phyloP scores from a whole-genome alignment of 148 eudicot genomes.

The Oxyria digyna region DNA sequence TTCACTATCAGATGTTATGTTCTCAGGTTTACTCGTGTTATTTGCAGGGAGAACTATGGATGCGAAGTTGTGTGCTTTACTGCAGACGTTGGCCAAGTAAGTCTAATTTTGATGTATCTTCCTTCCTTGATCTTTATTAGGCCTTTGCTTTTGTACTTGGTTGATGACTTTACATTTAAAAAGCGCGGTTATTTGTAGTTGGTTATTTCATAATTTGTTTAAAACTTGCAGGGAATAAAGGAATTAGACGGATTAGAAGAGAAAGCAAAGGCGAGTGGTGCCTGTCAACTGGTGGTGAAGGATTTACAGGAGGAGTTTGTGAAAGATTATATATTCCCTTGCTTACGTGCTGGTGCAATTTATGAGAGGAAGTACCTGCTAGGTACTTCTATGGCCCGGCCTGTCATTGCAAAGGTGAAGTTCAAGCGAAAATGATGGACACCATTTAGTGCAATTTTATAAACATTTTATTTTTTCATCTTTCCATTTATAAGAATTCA shows the following conservation, averaged over 20 bases:
- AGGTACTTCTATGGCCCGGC: slow-evolving; percentile 99
- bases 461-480: neutral
- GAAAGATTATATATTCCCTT: slow-evolving; percentile 75
- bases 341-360: slow-evolving; percentile 93
- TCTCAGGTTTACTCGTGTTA: neutral
- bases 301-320: slow-evolving; percentile 97
- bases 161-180: neutral
- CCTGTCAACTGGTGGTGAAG: slow-evolving; percentile 90
- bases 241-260: slow-evolving; percentile 87
- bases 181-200: neutral
- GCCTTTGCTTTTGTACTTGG: neutral
- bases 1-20: neutral
- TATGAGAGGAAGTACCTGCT: slow-evolving; percentile 93
- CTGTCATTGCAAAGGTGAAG: slow-evolving; percentile 93
- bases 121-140: neutral
- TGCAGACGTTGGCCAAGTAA: slow-evolving; percentile 97
- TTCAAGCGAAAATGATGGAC: neutral
- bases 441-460: neutral
- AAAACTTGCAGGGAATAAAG: slow-evolving; percentile 39
- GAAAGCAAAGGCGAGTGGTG: slow-evolving; percentile 99
- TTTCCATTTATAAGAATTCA: neutral
- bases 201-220: neutral
- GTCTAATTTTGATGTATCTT: slow-evolving; percentile 6
- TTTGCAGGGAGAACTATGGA: slow-evolving; percentile 91
- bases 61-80: slow-evolving; percentile 99